A percentile compares a stretch with the other conserved stretches of the same genome.
Conservation (phyloP, 2,329 filamentous ascomycete genomes). For the Alternaria arborescens region DNA sequence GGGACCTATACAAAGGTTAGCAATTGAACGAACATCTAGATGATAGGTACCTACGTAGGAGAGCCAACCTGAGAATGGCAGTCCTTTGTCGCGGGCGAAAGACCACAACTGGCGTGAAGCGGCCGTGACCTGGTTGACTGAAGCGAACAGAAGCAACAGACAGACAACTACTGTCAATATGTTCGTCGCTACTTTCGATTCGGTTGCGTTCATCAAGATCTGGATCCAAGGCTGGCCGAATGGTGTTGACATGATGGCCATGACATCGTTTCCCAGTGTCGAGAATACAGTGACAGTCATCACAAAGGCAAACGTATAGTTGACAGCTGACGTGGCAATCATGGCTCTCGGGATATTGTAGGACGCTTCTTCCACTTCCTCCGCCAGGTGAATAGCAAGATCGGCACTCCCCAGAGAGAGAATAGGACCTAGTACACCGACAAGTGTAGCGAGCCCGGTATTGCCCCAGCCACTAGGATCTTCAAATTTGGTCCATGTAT, state of each 20-base stretch:
- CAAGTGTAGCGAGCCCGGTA: slow-evolving; percentile 52
- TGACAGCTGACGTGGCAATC: slow-evolving; percentile 45
- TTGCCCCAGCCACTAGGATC: slow-evolving; percentile 55
- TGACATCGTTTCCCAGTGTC: slow-evolving; percentile 4
- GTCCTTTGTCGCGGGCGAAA: slow-evolving; percentile 38
- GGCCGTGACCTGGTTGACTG: slow-evolving; percentile 21
- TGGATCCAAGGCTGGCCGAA: slow-evolving; percentile 31
- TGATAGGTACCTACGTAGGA: slow-evolving; percentile 19
- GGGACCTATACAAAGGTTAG: slow-evolving; percentile 18
- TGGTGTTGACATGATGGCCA: slow-evolving; percentile 12
- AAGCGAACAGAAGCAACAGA: slow-evolving; percentile 3
- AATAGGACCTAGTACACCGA: slow-evolving; percentile 47
- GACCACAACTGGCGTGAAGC: slow-evolving; percentile 39
- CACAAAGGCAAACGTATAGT: slow-evolving; percentile 45
- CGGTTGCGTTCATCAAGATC: slow-evolving; percentile 31
- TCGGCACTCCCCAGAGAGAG: slow-evolving; percentile 47
- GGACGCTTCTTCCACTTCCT: slow-evolving; percentile 38
- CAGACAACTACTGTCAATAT: slow-evolving; percentile 24
- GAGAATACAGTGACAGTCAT: slow-evolving; percentile 32
- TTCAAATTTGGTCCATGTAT: slow-evolving; percentile 56
- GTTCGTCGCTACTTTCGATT: slow-evolving; percentile 25
- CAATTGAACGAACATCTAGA: neutral
- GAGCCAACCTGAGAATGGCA: slow-evolving; percentile 28
- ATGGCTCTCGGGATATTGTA: slow-evolving; percentile 44
- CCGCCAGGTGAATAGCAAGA: slow-evolving; percentile 44